These are phyloP conservation scores for Mycena rebaudengoi DNA, from an alignment of 768 basidiomycete species.

Conservation along the genomic window DNA sequence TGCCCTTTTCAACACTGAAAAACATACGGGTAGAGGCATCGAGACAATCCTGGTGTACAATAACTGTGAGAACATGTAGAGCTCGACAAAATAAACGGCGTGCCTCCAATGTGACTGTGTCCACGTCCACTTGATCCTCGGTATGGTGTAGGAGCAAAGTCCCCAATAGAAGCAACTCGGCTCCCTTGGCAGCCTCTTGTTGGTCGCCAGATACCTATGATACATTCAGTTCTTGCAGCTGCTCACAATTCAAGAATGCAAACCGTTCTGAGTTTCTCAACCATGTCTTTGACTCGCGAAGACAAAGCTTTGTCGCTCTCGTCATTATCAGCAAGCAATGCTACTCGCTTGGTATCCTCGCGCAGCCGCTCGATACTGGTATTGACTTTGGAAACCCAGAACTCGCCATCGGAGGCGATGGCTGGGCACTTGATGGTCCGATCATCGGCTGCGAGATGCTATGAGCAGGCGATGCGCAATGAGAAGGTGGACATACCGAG, in stretches of 20 bases:
- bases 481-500: conserved; percentile 49
- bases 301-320: conserved; percentile 62
- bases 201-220: conserved; percentile 47
- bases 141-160: conserved; percentile 75
- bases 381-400: conserved; percentile 81
- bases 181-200: conserved; percentile 70
- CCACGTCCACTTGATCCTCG: conserved; percentile 59
- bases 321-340: conserved; percentile 57
- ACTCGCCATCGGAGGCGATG: conserved; percentile 74
- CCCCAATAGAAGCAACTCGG: conserved; percentile 74
- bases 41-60: conserved; percentile 60
- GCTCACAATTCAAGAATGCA: neutral
- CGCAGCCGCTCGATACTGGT: conserved; percentile 64
- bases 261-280: conserved; percentile 57
- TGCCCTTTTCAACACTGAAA: conserved; percentile 39
- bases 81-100: conserved; percentile 1
- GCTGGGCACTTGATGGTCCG: conserved; percentile 64
- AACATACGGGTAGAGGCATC: conserved; percentile 69
- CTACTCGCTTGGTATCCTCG: conserved; percentile 74
- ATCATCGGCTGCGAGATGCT: conserved; percentile 45
- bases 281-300: conserved; percentile 51
- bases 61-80: conserved; percentile 8
- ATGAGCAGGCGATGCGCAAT: neutral
- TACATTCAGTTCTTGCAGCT: neutral
- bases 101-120: conserved; percentile 72